Percentiles rank a stretch among this genome's conserved stretches.
Evolutionary conservation across 108 stramenopile species (phyloP).

Genomic region (Fragilariopsis cylindrus): DNA sequence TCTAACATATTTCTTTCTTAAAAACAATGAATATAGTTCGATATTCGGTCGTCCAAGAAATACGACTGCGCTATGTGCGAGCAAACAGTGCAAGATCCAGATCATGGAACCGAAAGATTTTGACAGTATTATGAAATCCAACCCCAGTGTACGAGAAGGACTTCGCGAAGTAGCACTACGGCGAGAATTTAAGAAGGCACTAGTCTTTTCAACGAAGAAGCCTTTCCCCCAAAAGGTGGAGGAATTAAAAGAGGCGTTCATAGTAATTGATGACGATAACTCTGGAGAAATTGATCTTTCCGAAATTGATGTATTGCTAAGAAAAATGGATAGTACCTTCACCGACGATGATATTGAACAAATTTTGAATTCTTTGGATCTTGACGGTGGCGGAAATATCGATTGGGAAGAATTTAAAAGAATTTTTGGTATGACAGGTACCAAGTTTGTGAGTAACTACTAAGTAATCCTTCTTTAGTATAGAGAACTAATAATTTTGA

Average conservation of each 20-base stretch:
- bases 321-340: constrained; percentile 47
- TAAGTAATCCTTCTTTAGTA: no score
- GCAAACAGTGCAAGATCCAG: constrained; percentile 51
- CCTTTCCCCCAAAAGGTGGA: constrained; percentile 54
- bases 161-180: constrained; percentile 68
- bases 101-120: constrained; percentile 54
- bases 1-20: no score
- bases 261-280: constrained; percentile 12
- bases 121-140: constrained; percentile 45
- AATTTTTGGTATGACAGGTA: constrained; percentile 38
- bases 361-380: constrained; percentile 61
- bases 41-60: constrained; percentile 54
- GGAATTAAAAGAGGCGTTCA: constrained; percentile 52
- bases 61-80: constrained; percentile 55
- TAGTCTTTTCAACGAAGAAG: constrained; percentile 56
- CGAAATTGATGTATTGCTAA: constrained; percentile 49
- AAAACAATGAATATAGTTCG: no score
- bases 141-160: constrained; percentile 52
- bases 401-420: constrained; percentile 61
- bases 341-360: constrained; percentile 53
- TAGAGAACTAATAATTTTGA: no score
- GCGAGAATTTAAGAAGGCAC: constrained; percentile 82
- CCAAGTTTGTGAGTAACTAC: background rate
- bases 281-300: constrained; percentile 25
- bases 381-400: constrained; percentile 46